Percentiles rank a stretch among this genome's conserved stretches.
These are phyloP conservation scores for Trichoderma erinaceum DNA, from an alignment of 495 filamentous ascomycete genomes.

Conservation along the genomic window DNA sequence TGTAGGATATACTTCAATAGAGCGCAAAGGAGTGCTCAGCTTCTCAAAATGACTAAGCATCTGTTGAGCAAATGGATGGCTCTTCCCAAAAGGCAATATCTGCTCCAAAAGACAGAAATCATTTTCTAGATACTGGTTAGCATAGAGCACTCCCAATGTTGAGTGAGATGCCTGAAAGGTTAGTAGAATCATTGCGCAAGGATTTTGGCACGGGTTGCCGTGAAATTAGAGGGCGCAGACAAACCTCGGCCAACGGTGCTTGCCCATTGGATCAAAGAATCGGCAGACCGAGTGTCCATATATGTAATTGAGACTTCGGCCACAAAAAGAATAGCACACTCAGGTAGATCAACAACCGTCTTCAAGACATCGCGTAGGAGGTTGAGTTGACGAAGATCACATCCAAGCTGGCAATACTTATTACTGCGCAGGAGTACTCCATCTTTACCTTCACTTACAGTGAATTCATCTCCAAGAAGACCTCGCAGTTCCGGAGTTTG, in stretches of 20 bases:
- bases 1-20: constrained; percentile 63
- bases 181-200: neutral
- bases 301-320: constrained; percentile 90
- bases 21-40: constrained; percentile 67
- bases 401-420: constrained; percentile 72
- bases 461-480: constrained; percentile 41
- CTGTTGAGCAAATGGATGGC: constrained; percentile 79
- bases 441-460: constrained; percentile 38
- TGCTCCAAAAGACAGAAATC: constrained; percentile 87
- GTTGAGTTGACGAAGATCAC: constrained; percentile 65
- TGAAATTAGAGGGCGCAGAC: constrained; percentile 22
- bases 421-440: constrained; percentile 52
- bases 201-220: neutral
- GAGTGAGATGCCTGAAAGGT: neutral
- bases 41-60: constrained; percentile 85
- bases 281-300: constrained; percentile 71
- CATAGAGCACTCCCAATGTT: neutral
- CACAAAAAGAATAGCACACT: constrained; percentile 64
- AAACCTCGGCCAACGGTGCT: constrained; percentile 25
- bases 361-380: constrained; percentile 52
- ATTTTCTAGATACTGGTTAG: constrained; percentile 23
- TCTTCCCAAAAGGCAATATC: constrained; percentile 65
- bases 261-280: constrained; percentile 67
- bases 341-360: constrained; percentile 45
- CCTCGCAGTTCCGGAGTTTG: constrained; percentile 53